A percentile compares a stretch with the other conserved stretches of the same genome.
phyloP scores from a whole-genome alignment of 768 basidiomycete species.

The Hebeloma cylindrosporum region DNA sequence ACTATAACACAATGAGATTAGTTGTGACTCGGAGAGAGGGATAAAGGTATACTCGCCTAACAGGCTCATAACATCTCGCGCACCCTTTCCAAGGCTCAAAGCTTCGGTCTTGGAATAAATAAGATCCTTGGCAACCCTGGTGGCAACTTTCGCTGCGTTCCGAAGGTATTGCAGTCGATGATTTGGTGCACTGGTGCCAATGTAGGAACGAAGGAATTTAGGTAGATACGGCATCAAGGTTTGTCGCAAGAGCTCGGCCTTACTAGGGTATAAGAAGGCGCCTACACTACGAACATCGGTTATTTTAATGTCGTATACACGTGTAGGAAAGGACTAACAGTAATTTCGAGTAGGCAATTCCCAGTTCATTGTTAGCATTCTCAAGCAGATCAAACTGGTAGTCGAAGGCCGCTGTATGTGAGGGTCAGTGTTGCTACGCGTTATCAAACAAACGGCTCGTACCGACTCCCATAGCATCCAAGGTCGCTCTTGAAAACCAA shows the following conservation, averaged over 20 bases:
- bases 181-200: constrained; percentile 32
- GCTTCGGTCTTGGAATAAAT: constrained; percentile 36
- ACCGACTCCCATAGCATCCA: constrained; percentile 56
- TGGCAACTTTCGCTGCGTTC: constrained; percentile 31
- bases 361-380: constrained; percentile 36
- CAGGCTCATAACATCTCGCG: constrained; percentile 43
- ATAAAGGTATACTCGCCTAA: constrained; percentile 34
- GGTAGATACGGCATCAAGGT: constrained; percentile 32
- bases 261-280: constrained; percentile 31
- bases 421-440: neutral
- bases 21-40: neutral
- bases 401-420: constrained; percentile 48
- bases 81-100: constrained; percentile 31
- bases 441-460: constrained; percentile 6
- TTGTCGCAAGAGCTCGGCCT: constrained; percentile 32
- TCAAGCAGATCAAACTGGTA: constrained; percentile 45
- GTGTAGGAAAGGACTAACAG: too few relatives aligned
- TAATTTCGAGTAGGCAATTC: constrained; percentile 35
- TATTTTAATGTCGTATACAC: too few relatives aligned
- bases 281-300: constrained; percentile 22
- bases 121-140: constrained; percentile 34
- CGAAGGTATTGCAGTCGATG: constrained; percentile 32
- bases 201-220: constrained; percentile 30
- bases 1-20: constrained; percentile 34
- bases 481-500: constrained; percentile 44